Conservation (phyloP, 495 filamentous ascomycete genomes). For the Astrothelium macrocarpum region DNA sequence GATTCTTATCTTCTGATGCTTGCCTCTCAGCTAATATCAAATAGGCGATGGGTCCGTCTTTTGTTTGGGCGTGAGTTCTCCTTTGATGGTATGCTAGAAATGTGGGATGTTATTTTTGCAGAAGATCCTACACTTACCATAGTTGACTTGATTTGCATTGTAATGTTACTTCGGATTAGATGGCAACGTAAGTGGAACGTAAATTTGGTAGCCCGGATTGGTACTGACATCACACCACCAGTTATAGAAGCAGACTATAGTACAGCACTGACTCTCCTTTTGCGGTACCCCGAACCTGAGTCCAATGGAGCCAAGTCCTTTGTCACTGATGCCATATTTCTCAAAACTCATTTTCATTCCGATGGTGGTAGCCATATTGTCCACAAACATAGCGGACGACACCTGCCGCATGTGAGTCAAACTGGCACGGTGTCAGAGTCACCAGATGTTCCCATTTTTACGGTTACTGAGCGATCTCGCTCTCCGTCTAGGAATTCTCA, state of each 20-base stretch:
- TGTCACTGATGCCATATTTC: conserved; percentile 78
- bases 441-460: not conserved
- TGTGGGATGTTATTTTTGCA: conserved; percentile 91
- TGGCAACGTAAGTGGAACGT: conserved; percentile 61
- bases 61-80: conserved; percentile 90
- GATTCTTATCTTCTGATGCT: not conserved
- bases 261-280: conserved; percentile 63
- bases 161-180: conserved; percentile 86
- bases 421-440: conserved; percentile 17
- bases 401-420: conserved; percentile 26
- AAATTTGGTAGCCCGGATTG: not conserved
- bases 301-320: conserved; percentile 64
- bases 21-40: conserved; percentile 11
- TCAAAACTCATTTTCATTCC: conserved; percentile 63
- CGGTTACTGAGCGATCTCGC: not conserved
- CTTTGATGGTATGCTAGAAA: conserved; percentile 67
- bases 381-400: conserved; percentile 60
- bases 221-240: conserved; percentile 28
- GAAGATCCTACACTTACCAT: conserved; percentile 74
- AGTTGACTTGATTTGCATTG: conserved; percentile 79
- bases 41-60: conserved; percentile 85
- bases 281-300: conserved; percentile 68
- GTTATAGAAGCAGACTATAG: conserved; percentile 83
- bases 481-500: not conserved
- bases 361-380: conserved; percentile 67